Conservation (phyloP, 345 rosid genomes). For the Rhodamnia rubescens region DNA sequence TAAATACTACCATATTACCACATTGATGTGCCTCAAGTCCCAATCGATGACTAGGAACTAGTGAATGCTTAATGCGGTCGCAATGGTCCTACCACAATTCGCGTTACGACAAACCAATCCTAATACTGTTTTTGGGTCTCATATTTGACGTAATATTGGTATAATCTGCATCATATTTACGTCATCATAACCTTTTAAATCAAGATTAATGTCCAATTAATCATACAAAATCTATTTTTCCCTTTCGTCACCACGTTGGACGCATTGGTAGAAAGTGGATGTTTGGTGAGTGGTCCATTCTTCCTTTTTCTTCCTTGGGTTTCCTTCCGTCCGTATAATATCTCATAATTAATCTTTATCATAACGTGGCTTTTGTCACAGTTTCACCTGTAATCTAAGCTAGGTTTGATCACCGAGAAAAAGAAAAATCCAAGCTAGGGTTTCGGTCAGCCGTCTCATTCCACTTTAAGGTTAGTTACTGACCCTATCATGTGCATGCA, state of each 20-base stretch:
- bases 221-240: neutral
- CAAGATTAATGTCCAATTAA: neutral
- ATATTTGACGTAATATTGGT: neutral
- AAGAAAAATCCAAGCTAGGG: neutral
- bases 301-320: neutral
- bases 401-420: neutral
- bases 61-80: neutral
- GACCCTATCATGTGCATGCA: neutral
- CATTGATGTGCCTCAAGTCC: too few species aligned
- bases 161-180: neutral
- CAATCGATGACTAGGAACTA: neutral
- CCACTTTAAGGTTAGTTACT: neutral
- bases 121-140: neutral
- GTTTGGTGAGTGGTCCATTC: neutral
- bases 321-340: neutral
- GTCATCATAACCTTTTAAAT: neutral
- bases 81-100: neutral
- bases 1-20: too few species aligned
- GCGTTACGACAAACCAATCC: neutral
- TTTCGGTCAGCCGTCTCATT: neutral
- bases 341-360: neutral
- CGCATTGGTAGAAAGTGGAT: neutral
- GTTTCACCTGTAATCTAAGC: neutral
- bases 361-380: neutral
- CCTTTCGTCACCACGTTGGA: neutral